Conservation (phyloP, 2,329 filamentous ascomycete species). For the Aspergillus quadrilineatus region DNA sequence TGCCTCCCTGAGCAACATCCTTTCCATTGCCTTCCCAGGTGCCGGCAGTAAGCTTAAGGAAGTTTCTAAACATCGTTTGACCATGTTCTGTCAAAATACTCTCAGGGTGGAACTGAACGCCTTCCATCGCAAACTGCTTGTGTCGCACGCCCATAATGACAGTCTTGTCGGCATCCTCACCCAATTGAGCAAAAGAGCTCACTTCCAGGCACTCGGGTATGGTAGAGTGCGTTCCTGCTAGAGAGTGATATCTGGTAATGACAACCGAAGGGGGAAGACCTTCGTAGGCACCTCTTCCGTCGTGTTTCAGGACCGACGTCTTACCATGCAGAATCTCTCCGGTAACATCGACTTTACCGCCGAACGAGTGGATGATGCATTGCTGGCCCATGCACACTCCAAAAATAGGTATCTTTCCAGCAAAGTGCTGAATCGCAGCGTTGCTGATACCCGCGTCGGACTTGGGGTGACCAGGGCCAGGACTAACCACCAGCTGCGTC, state of each 20-base stretch:
- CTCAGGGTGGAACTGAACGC: conserved; percentile 96
- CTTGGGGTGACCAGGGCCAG: conserved; percentile 87
- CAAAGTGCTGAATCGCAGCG: conserved; percentile 85
- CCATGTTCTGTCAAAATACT: conserved; percentile 92
- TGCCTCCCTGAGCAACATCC: conserved; percentile 25
- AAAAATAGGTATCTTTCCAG: conserved; percentile 89
- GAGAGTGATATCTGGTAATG: conserved; percentile 93
- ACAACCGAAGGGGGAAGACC: conserved; percentile 76
- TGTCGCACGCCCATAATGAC: conserved; percentile 97
- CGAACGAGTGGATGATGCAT: conserved; percentile 93
- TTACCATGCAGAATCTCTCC: conserved; percentile 97
- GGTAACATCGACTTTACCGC: conserved; percentile 85
- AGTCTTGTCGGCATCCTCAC: conserved; percentile 70
- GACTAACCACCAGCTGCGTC: conserved; percentile 91
- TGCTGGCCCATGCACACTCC: conserved; percentile 99
- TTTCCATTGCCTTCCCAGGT: conserved; percentile 81
- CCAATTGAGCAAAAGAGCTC: conserved; percentile 78
- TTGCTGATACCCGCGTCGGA: conserved; percentile 92
- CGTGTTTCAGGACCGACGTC: conserved; percentile 86
- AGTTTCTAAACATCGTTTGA: conserved; percentile 87
- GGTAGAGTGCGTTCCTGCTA: conserved; percentile 86
- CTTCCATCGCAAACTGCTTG: conserved; percentile 87
- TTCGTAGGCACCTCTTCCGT: conserved; percentile 86
- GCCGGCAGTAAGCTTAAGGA: conserved; percentile 80
- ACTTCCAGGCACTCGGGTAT: conserved; percentile 84